A percentile compares a stretch with the other conserved stretches of the same genome.
Conservation (phyloP, 2,329 filamentous ascomycete genomes). For the Fusarium tupiense region DNA sequence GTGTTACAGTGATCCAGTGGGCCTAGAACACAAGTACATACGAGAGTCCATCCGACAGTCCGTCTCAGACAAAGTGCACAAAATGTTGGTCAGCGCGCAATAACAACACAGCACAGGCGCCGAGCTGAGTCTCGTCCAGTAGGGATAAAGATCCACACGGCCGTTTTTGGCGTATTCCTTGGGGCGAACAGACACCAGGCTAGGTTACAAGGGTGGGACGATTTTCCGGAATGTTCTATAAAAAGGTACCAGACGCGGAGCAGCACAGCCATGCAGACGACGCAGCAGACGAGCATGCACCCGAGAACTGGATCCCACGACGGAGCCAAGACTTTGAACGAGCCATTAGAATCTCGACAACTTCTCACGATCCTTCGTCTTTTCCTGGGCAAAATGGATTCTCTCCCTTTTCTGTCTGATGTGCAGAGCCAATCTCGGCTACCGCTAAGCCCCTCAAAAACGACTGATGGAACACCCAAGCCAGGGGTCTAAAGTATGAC, state of each 20-base stretch:
- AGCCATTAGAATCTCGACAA: slow-evolving; percentile 19
- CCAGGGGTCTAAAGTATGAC: slow-evolving; percentile 30
- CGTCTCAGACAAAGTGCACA: slow-evolving; percentile 1
- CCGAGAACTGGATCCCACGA: slow-evolving; percentile 11
- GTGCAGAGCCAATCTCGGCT: slow-evolving; percentile 32
- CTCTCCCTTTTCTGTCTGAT: slow-evolving; percentile 16
- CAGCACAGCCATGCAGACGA: slow-evolving; percentile 9
- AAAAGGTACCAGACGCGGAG: slow-evolving; percentile 29
- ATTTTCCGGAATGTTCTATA: slow-evolving; percentile 40
- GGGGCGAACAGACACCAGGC: slow-evolving; percentile 5
- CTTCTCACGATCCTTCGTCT: neutral
- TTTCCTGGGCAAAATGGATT: neutral
- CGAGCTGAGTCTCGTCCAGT: slow-evolving; percentile 4
- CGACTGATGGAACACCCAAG: slow-evolving; percentile 21
- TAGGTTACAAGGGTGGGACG: slow-evolving; percentile 26
- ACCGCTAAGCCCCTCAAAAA: slow-evolving; percentile 31
- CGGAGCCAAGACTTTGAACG: neutral
- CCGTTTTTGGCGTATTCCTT: slow-evolving; percentile 14
- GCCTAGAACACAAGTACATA: neutral
- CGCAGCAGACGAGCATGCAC: slow-evolving; percentile 3
- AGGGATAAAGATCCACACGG: slow-evolving; percentile 1
- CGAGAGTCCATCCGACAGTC: neutral
- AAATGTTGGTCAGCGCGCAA: slow-evolving; percentile 2
- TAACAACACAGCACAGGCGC: neutral
- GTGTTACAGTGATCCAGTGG: slow-evolving; percentile 3